Conservation (phyloP, 1,284 basidiomycete species). For the Ceratobasidium sp. region DNA sequence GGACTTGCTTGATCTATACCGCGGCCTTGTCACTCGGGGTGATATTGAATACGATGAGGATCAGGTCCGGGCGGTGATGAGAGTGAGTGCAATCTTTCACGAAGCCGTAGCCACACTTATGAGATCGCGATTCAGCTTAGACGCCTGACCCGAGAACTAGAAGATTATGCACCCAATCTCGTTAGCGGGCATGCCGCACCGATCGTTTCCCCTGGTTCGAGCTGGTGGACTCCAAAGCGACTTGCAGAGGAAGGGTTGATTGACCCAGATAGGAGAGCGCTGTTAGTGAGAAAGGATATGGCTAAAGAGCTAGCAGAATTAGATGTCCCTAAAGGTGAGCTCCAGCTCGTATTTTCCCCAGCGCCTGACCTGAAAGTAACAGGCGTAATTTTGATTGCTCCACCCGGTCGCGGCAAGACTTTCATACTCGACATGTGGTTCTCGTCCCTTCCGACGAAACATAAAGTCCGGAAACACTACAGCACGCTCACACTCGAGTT, state of each 20-base stretch:
- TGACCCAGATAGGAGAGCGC: slow-evolving; percentile 45
- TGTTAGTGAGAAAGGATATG: slow-evolving; percentile 63
- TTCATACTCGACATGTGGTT: slow-evolving; percentile 74
- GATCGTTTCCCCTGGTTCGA: slow-evolving; percentile 34
- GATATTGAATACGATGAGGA: slow-evolving; percentile 67
- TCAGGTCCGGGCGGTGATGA: slow-evolving; percentile 70
- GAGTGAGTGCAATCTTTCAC: slow-evolving; percentile 52
- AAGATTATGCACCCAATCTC: slow-evolving; percentile 59
- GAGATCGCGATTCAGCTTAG: slow-evolving; percentile 52
- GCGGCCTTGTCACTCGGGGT: slow-evolving; percentile 58
- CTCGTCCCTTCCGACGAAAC: slow-evolving; percentile 62
- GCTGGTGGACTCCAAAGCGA: slow-evolving; percentile 47
- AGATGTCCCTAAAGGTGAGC: slow-evolving; percentile 62
- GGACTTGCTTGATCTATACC: slow-evolving; percentile 61
- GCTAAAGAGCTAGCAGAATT: slow-evolving; percentile 66
- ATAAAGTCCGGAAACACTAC: slow-evolving; percentile 72
- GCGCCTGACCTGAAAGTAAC: slow-evolving; percentile 29
- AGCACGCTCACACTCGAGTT: slow-evolving; percentile 72
- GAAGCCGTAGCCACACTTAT: neutral
- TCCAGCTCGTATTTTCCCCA: neutral
- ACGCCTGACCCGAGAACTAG: slow-evolving; percentile 56
- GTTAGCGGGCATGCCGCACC: slow-evolving; percentile 45
- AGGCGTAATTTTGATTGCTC: slow-evolving; percentile 59
- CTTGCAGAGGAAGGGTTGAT: slow-evolving; percentile 41
- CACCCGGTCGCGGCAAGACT: slow-evolving; percentile 62